Evolutionary conservation across 305 asterid genomes (phyloP), one percentile per base, ranked within the genome.

Genomic region (Fraxinus sp.): DNA sequence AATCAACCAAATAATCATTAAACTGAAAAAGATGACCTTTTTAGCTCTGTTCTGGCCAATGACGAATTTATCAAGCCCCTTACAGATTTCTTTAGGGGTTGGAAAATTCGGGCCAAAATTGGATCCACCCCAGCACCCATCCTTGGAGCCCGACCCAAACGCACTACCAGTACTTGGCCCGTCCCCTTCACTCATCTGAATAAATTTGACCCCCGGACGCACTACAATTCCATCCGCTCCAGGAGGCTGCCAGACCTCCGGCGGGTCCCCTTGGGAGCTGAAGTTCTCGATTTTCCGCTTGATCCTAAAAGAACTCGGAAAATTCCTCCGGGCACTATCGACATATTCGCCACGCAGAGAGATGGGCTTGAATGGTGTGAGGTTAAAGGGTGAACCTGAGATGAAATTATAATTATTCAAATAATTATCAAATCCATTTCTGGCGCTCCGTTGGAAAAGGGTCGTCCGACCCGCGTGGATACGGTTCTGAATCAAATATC

Each of bases 231-330:
- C 95, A 14, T 93, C 97, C 59, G 87, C 91, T 18, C 90, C 92
- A 30, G 97, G 97, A 74, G 95, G 98, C 80, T 95, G 97, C 98
- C 98, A 95, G 36, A 93, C 91, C 92, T 95, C 99, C 11, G 99
- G 99, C 13, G 98, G 99, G 71, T 94, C 99, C 36, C 99, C 99
- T 68, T 89, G 89, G 62, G 97, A 91, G 87, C 89, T 87, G 3
- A 83, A 89, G 74, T 74, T 84, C 82, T 82, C 91, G 55, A 87
- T 70, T 86, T 57, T 86, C 85, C 83, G 83, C 73, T 78, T 84
- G 76, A 80, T 87, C 84, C 82, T 83, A 46, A 68, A 73, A 64
- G 84, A 86, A 74, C 78, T 80, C 35, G 87, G 78, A 62, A 62
- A 78, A 80, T 36, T 87, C 35, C 72, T 88, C 46, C 80, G 26